A percentile compares a stretch with the other conserved stretches of the same genome.
Evolutionary conservation across 495 filamentous ascomycete genomes (phyloP).

Genomic region (Lasiosphaeria miniovina): DNA sequence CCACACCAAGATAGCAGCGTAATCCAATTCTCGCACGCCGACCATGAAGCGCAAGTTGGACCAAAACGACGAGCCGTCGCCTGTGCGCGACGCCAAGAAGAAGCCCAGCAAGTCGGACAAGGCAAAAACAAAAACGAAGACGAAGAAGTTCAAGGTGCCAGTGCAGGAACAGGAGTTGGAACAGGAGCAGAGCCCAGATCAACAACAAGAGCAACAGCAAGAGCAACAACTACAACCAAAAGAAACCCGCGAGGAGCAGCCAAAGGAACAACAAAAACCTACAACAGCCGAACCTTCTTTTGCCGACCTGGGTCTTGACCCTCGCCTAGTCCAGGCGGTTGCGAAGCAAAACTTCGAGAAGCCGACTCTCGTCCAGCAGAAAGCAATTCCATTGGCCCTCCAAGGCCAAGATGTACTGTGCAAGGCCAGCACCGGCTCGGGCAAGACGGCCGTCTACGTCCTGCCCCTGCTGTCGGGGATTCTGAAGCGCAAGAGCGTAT

Average conservation of each 20-base stretch:
- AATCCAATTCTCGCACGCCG: not conserved
- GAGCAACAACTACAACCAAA: constrained; percentile 2
- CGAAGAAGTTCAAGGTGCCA: constrained; percentile 3
- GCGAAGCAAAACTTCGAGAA: constrained; percentile 77
- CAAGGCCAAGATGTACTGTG: constrained; percentile 88
- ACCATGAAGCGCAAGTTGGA: constrained; percentile 57
- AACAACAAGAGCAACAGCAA: constrained; percentile 13
- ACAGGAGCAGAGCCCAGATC: constrained; percentile 12
- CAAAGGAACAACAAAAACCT: constrained; percentile 16
- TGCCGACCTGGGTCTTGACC: constrained; percentile 66
- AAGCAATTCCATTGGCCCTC: constrained; percentile 85
- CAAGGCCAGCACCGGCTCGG: constrained; percentile 87
- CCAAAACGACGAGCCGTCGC: constrained; percentile 45
- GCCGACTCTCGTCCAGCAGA: constrained; percentile 81
- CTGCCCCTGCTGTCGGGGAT: constrained; percentile 81
- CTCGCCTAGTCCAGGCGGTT: constrained; percentile 80
- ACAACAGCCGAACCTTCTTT: constrained; percentile 40
- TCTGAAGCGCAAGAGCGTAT: constrained; percentile 69
- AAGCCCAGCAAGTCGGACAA: constrained; percentile 9
- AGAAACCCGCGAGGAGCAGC: constrained; percentile 3
- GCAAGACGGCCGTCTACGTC: constrained; percentile 97
- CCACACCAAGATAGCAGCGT: not conserved
- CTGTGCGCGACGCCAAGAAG: constrained; percentile 15
- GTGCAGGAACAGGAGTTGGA: constrained; percentile 10
- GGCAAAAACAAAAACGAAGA: constrained; percentile 8